Base-by-base conservation (phyloP, 176 grass and related monocot species). In the Aegilops speltoides region DNA sequence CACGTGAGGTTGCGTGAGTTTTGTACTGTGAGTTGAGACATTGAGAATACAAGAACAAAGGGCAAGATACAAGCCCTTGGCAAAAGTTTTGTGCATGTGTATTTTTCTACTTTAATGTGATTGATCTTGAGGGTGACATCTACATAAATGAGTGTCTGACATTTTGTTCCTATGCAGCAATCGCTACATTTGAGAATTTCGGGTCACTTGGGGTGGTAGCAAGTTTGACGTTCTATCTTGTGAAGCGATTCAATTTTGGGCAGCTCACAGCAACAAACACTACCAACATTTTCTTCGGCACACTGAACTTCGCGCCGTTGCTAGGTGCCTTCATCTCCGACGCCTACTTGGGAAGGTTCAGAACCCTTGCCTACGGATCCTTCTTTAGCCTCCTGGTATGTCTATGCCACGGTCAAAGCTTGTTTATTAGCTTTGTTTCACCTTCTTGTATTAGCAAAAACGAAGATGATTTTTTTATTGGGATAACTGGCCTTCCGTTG, bases 311-410 rank as follows among this genome's bases (percentile, higher is more conserved):
- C 13, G 65, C 86, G 0, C 88, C 85, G 7, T 32, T 88, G 78
- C 26, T 90, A 28, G 86, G 88, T 12, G 88, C 88, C 29, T 92
- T 88, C 88, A 67, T 88, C 67, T 86, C 90, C 2, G 88, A 92
- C 37, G 33, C 69, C 66, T 92, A 92, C 54, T 19, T 87, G 69
- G 90, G 88, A 83, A 85, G 90, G 25, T 90, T 90, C 83, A 83
- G 68, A 63, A 88, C 83, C 36, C 37, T 90, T 28, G 83, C 83
- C 25, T 87, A 81, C 62, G 89, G 81, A 25, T 91, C 46, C 76
- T 81, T 84, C 62, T 71, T 82, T 26, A 76, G 68, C 77, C 16
- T 87, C 85, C 68, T 91, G 81, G 59, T 79, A 90, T 60, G 75
- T 84, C 68, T 33, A 60, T 59, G 60, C 33, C 57, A 77, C 65